phyloP scores from a whole-genome alignment of 2,329 filamentous ascomycete genomes.

The Microcera coccophila region DNA sequence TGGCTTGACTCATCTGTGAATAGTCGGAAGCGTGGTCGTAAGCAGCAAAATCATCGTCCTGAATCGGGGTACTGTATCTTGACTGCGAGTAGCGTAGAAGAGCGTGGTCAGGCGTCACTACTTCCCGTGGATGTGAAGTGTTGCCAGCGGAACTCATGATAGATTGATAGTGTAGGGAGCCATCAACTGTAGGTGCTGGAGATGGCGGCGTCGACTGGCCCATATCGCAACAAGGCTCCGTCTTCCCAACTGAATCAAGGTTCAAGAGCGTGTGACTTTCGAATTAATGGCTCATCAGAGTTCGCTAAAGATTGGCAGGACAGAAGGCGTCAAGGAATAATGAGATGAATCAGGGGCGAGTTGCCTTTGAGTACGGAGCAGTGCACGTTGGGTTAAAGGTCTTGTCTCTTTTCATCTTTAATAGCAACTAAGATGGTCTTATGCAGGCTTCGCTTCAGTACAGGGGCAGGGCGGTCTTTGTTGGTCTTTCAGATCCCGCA shows the following conservation, averaged over 20 bases:
- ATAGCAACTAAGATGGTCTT: constrained; percentile 15
- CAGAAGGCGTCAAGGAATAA: constrained; percentile 1
- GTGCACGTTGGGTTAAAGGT: constrained; percentile 9
- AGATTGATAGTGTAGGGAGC: constrained; percentile 9
- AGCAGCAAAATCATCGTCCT: constrained; percentile 15
- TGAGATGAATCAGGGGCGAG: constrained; percentile 2
- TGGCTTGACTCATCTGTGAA: constrained; percentile 11
- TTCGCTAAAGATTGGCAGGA: too few species aligned
- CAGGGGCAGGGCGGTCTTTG: constrained; percentile 18
- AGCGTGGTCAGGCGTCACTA: constrained; percentile 8
- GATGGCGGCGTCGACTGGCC: constrained; percentile 41
- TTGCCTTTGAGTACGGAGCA: constrained; percentile 7
- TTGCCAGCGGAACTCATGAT: constrained; percentile 13
- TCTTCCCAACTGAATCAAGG: too few species aligned
- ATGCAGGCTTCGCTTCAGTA: constrained; percentile 13
- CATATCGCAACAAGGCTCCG: constrained; percentile 35
- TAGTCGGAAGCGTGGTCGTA: constrained; percentile 18
- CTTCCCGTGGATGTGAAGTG: constrained; percentile 13
- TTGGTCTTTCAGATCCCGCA: constrained; percentile 23
- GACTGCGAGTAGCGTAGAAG: constrained; percentile 8
- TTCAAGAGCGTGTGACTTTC: too few species aligned
- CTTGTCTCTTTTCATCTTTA: constrained; percentile 7
- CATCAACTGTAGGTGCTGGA: constrained; percentile 39
- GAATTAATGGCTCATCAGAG: too few species aligned
- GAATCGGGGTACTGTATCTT: constrained; percentile 18